Evolutionary conservation across 2,329 filamentous ascomycete species (phyloP).

Genomic region (Penicillium verrucosum): DNA sequence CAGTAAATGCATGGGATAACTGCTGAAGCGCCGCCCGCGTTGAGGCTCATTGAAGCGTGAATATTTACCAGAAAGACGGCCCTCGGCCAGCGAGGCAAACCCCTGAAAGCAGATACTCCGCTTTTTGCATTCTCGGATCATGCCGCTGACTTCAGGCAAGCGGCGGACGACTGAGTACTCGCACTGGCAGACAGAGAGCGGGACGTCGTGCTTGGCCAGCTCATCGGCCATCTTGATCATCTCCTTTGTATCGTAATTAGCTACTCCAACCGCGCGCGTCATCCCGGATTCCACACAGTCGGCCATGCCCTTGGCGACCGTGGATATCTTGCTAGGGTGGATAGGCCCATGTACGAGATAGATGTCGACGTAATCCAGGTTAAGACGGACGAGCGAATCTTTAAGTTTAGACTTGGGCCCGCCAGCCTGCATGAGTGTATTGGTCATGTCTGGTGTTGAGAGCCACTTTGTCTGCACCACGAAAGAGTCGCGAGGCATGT

Average conservation of each 20-base stretch:
- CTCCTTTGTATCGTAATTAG: conserved; percentile 44
- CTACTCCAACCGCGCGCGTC: conserved; percentile 43
- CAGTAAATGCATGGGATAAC: conserved; percentile 45
- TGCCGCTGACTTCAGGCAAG: conserved; percentile 39
- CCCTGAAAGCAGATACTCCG: conserved; percentile 45
- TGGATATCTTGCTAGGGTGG: conserved; percentile 40
- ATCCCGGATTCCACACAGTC: conserved; percentile 45
- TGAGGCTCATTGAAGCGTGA: conserved; percentile 37
- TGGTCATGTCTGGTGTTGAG: conserved; percentile 31
- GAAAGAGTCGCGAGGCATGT: conserved; percentile 34
- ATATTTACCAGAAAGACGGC: conserved; percentile 44
- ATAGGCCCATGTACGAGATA: conserved; percentile 47
- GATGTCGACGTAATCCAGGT: conserved; percentile 43
- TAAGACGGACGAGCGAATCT: conserved; percentile 38
- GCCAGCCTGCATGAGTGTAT: conserved; percentile 31
- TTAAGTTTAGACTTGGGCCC: conserved; percentile 38
- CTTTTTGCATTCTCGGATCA: conserved; percentile 41
- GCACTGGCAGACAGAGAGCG: conserved; percentile 46
- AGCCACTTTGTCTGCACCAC: conserved; percentile 45
- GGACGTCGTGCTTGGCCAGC: conserved; percentile 36
- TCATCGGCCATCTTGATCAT: conserved; percentile 45
- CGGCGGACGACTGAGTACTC: conserved; percentile 46
- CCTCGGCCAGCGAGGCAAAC: conserved; percentile 43
- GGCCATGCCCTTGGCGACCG: conserved; percentile 42
- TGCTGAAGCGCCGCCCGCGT: conserved; percentile 39